Evolutionary conservation across 768 basidiomycete species (phyloP), one percentile per base, ranked within the genome.

Genomic region (Postia placenta): DNA sequence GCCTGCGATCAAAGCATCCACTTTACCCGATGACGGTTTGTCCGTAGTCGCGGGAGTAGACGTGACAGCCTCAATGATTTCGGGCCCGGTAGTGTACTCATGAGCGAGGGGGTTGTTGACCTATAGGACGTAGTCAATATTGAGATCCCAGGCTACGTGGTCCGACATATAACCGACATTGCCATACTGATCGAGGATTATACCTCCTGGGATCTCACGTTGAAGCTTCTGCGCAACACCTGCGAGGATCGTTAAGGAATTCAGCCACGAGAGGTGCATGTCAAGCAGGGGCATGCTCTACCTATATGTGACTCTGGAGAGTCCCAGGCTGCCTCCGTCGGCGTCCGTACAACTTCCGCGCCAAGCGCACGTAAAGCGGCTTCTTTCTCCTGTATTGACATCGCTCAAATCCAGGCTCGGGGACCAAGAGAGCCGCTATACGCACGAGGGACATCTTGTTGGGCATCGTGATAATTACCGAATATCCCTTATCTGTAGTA

Each of bases 271-370:
- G 76, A 71, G 63, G 68, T 59, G 65, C 61, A 14, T 49, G 55
- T 47, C 47, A 47, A 45, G 33, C 19, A 52, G 62, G 53, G 56
- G 44, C 55, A 60, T 61, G 72, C 68, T 74, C 75, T 80, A 89
- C 91, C 89, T 80, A 98, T 87, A 63, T 96, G 89, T 54, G 87
- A 90, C 38, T 92, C 85, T 12, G 88, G 85, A 1, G 92, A 83
- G 60, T 96, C 87, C 81, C 83, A 95, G 4, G 88, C 79, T 1
- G 88, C 92, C 47, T 86, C 86, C 11, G 82, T 92, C 3, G 95
- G 95, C 3, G 96, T 97, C 43, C 96, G 87, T 47, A 98, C 74
- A 45, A 99, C 92, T 64, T 92, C 87, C 2, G 96, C 96, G 3
- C 96, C 95, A 9, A 97, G 76, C 0, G 92, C 92, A 35, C 90